phyloP scores from a whole-genome alignment of 352 stramenopile species.

The Globisporangium spiculum region DNA sequence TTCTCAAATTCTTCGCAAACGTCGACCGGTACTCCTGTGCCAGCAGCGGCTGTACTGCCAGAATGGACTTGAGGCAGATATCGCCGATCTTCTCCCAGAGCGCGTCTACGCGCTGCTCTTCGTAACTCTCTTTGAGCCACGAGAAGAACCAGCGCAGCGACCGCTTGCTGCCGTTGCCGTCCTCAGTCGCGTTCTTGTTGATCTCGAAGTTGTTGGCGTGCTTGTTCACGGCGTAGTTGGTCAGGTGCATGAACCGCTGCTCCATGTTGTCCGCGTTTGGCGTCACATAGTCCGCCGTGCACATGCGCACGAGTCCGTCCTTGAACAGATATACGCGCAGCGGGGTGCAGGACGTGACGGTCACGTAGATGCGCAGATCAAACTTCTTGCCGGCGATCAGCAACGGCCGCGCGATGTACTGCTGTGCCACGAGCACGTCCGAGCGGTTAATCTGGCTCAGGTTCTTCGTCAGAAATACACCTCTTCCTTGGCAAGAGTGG shows the following conservation, averaged over 20 bases:
- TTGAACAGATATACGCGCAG: constrained; percentile 91
- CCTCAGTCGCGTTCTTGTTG: constrained; percentile 60
- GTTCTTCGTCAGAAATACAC: constrained; percentile 94
- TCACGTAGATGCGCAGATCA: constrained; percentile 91
- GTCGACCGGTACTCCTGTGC: constrained; percentile 91
- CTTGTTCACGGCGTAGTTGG: constrained; percentile 93
- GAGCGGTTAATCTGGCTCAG: constrained; percentile 86
- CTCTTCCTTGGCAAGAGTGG: constrained; percentile 85
- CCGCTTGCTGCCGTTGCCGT: constrained; percentile 82
- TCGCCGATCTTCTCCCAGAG: constrained; percentile 93
- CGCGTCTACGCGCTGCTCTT: constrained; percentile 56
- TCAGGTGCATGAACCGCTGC: constrained; percentile 90
- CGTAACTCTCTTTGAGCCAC: constrained; percentile 77
- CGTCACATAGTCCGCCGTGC: constrained; percentile 83
- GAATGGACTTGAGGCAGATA: constrained; percentile 92
- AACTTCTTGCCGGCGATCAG: constrained; percentile 91
- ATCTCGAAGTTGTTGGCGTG: constrained; percentile 83
- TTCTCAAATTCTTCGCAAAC: constrained; percentile 81
- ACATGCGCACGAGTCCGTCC: constrained; percentile 90
- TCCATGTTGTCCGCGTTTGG: constrained; percentile 85
- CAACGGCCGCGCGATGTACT: constrained; percentile 78
- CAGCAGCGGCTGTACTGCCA: constrained; percentile 91
- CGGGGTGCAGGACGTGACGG: constrained; percentile 83
- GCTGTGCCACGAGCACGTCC: constrained; percentile 85
- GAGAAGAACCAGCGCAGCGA: constrained; percentile 91